Base-by-base conservation (phyloP, 2,329 filamentous ascomycete species). In the Bertia moriformis region DNA sequence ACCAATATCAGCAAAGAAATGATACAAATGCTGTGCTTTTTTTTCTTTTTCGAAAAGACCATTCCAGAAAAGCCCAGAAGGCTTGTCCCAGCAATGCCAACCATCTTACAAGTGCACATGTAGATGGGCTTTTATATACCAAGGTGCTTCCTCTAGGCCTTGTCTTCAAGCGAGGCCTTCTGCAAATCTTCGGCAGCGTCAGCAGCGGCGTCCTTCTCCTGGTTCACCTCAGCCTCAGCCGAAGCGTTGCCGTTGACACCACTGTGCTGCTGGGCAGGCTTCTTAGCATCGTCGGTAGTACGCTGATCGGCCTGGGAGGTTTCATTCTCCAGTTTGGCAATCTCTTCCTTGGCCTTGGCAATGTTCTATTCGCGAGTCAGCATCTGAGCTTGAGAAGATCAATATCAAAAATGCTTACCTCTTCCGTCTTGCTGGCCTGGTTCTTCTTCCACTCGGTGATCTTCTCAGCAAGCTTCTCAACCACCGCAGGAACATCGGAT, bases 261-360 rank as follows among this genome's bases (percentile, higher is more conserved):
- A n/a, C 24, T 29, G 24, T 29, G 10, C 24, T 29, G 10, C 7
- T 14, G 12, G 15, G 32, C 32, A 15, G 15, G 12, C 32, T 35
- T 35, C 32, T 35, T 35, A 35, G 32, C 32, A 10, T 10, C 12
- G 32, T 35, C 32, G 32, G 32, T 35, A 17, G 10, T 35, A 35
- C 32, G 32, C 10, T 17, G 10, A 15, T 18, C 17, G 12, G 12
- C 10, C 12, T 13, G 15, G 15, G 12, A 14, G 40, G 65, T 60
- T 51, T 73, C 72, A 41, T 78, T 77, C 56, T 95, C 89, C 41
- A 96, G 74, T 49, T 79, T 78, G 56, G 88, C 85, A 45, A 98
- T 93, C 61, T 95, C 87, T 62, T 89, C 89, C 69, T 94, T 83
- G 44, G 91, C 91, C 63, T 95, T 94, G 46, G 86, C 84, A 44